Percentiles rank a stretch among this genome's conserved stretches.
These are phyloP conservation scores for Erythrobasidium hasegawianum DNA, from an alignment of 1,284 basidiomycete species.

Conservation along the genomic window DNA sequence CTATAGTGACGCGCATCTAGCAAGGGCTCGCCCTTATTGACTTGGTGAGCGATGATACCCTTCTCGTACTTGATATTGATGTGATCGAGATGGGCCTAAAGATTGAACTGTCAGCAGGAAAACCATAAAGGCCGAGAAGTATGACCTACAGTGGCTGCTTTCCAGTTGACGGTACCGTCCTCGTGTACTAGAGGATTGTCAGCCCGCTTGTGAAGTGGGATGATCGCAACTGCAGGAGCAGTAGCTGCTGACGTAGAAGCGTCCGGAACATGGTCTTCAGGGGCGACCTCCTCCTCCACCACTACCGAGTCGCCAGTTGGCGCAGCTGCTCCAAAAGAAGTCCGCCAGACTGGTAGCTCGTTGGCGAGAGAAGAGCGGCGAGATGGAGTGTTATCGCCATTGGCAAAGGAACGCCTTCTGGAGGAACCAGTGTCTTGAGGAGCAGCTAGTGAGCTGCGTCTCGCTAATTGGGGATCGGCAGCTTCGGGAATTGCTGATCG, in stretches of 20 bases:
- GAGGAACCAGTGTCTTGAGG: conserved; percentile 6
- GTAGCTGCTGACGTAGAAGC: neutral
- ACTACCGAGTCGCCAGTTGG: neutral
- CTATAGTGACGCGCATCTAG: conserved; percentile 33
- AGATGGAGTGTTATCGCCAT: neutral
- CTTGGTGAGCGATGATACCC: conserved; percentile 37
- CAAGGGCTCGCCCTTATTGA: conserved; percentile 37
- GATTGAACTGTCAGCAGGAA: neutral
- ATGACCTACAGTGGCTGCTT: conserved; percentile 36
- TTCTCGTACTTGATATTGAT: conserved; percentile 40
- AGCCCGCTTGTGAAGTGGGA: conserved; percentile 36
- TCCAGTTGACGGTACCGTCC: conserved; percentile 40
- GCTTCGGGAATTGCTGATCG: conserved; percentile 17
- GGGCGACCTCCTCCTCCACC: conserved; percentile 17
- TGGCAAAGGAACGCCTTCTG: conserved; percentile 5
- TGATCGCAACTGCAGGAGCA: conserved; percentile 13
- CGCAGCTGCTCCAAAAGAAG: neutral
- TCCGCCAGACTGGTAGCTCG: conserved; percentile 15
- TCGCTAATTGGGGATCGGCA: neutral
- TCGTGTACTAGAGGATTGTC: conserved; percentile 33
- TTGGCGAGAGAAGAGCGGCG: conserved; percentile 7
- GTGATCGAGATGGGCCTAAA: conserved; percentile 41
- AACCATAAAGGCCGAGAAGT: neutral
- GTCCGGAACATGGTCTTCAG: neutral
- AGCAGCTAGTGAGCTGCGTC: conserved; percentile 3